Evolutionary conservation across 2,329 filamentous ascomycete genomes (phyloP).

Genomic region (Trichoderma atroviride): DNA sequence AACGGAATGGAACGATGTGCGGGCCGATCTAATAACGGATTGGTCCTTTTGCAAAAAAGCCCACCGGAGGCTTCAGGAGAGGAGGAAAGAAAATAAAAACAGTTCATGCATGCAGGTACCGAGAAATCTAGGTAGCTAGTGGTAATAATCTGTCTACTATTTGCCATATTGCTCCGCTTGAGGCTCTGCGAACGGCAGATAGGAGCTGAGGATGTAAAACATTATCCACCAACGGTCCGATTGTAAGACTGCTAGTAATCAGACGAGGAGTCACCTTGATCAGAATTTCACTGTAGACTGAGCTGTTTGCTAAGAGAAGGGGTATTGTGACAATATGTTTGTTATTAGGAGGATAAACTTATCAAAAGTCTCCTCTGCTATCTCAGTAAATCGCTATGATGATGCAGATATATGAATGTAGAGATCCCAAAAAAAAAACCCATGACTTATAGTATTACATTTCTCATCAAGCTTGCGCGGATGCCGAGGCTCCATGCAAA

Average conservation of each 20-base stretch:
- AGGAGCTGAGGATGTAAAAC: background rate
- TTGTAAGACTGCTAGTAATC: background rate
- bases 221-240: background rate
- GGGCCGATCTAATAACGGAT: background rate
- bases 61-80: background rate
- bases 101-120: background rate
- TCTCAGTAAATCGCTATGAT: background rate
- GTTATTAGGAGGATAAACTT: background rate
- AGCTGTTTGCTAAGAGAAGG: background rate
- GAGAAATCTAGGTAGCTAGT: background rate
- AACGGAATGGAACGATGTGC: background rate
- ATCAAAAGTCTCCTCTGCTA: background rate
- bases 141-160: background rate
- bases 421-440: background rate
- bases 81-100: background rate
- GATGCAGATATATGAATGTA: background rate
- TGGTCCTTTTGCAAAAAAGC: background rate
- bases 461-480: constrained; percentile 13
- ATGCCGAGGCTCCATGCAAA: background rate
- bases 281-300: background rate
- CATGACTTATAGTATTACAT: constrained; percentile 9
- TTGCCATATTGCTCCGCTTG: background rate
- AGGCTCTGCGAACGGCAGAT: background rate
- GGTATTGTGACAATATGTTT: background rate
- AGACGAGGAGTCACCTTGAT: background rate